Conservation (phyloP, 208 protist genomes). For the Trypanosoma avium region DNA sequence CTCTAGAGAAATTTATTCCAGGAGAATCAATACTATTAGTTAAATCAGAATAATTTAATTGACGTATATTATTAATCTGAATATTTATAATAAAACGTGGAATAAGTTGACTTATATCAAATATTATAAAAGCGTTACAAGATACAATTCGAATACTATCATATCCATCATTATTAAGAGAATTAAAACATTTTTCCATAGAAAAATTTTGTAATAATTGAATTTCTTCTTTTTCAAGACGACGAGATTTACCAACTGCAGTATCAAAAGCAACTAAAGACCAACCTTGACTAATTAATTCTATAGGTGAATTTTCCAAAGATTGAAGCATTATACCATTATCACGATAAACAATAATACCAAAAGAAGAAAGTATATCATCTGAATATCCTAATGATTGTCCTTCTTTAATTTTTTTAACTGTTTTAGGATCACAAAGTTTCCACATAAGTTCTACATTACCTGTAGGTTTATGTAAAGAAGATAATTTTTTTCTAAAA, state of each 20-base stretch:
- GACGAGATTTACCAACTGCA: conserved; percentile 38
- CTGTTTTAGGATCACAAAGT: conserved; percentile 48
- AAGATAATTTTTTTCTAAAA: conserved; percentile 6
- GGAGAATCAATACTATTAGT: background rate
- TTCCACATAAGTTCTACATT: conserved; percentile 54
- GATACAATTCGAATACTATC: conserved; percentile 47
- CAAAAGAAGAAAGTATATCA: conserved; percentile 47
- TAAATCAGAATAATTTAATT: background rate
- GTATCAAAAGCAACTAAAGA: conserved; percentile 63
- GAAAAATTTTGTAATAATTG: conserved; percentile 48
- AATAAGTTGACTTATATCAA: conserved; percentile 46
- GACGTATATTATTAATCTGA: background rate
- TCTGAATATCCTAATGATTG: conserved; percentile 32
- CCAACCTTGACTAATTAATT: conserved; percentile 33
- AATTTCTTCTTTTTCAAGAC: conserved; percentile 49
- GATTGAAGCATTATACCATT: conserved; percentile 28
- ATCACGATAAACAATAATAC: conserved; percentile 58
- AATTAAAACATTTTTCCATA: conserved; percentile 61
- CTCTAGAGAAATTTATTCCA: background rate
- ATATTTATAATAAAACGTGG: conserved; percentile 53
- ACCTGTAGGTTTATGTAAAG: conserved; percentile 12
- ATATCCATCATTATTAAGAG: conserved; percentile 64
- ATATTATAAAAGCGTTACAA: conserved; percentile 50
- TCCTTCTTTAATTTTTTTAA: conserved; percentile 37
- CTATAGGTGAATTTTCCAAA: conserved; percentile 3